phyloP scores from a whole-genome alignment of 164 flowering plant genomes.

The Magnolia officinalis region DNA sequence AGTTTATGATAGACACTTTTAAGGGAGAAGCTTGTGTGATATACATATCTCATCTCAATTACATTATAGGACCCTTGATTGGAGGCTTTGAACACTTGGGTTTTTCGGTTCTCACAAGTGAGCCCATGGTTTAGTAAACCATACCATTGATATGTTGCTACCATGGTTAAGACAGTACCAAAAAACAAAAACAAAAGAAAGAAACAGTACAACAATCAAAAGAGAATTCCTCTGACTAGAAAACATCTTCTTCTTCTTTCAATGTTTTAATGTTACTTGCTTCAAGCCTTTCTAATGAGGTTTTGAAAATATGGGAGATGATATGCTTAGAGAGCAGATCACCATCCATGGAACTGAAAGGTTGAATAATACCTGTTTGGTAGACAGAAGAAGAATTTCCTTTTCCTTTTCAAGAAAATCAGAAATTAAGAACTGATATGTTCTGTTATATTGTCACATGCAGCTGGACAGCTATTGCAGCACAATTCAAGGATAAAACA shows the following conservation, averaged over 20 bases:
- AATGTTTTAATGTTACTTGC: not conserved
- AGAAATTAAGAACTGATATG: slow-evolving; percentile 3
- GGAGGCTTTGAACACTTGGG: too few relatives aligned
- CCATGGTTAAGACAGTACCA: too few relatives aligned
- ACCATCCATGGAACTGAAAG: slow-evolving; percentile 74
- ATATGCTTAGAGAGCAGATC: slow-evolving; percentile 80
- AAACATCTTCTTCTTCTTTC: slow-evolving; percentile 1
- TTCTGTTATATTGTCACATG: slow-evolving; percentile 9
- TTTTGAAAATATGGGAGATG: slow-evolving; percentile 63
- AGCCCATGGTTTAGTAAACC: too few relatives aligned
- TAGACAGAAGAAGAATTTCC: not conserved
- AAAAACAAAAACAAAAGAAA: too few relatives aligned
- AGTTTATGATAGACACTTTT: too few relatives aligned
- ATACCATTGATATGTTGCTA: too few relatives aligned
- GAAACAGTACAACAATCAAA: too few relatives aligned
- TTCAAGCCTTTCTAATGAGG: slow-evolving; percentile 2
- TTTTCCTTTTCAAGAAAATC: not conserved
- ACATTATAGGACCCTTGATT: too few relatives aligned
- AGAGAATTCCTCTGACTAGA: not conserved
- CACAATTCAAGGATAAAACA: slow-evolving; percentile 90
- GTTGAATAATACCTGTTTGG: slow-evolving; percentile 27
- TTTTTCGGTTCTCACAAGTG: too few relatives aligned
- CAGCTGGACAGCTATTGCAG: slow-evolving; percentile 88
- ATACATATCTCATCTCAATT: too few relatives aligned
- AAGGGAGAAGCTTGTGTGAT: too few relatives aligned